These are phyloP conservation scores for Ophiostoma populinum DNA, from an alignment of 2,329 filamentous ascomycete species.

Conservation along the genomic window DNA sequence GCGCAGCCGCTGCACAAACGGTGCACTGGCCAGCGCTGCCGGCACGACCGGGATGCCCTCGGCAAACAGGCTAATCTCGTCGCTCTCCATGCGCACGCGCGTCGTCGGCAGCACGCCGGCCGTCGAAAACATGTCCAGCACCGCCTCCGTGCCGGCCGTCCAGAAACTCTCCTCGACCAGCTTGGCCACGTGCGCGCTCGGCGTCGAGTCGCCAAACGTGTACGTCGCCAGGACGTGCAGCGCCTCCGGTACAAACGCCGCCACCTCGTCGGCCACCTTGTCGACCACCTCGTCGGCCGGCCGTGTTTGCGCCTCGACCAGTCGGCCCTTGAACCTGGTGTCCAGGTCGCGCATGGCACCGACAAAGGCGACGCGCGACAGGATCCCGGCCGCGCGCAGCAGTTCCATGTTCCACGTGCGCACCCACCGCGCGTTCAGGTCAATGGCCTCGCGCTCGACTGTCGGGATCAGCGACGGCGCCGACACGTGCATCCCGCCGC, in stretches of 20 bases:
- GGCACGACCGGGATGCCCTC: constrained; percentile 78
- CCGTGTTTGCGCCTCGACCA: constrained; percentile 13
- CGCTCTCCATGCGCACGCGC: constrained; percentile 57
- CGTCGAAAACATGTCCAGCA: constrained; percentile 77
- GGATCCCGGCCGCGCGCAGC: constrained; percentile 75
- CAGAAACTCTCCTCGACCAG: constrained; percentile 92
- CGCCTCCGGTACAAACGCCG: constrained; percentile 57
- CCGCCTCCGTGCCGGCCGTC: constrained; percentile 69
- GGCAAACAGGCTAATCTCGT: constrained; percentile 55
- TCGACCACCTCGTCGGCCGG: constrained; percentile 40
- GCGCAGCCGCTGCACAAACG: constrained; percentile 63
- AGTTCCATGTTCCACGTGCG: constrained; percentile 92
- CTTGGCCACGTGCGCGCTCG: constrained; percentile 64
- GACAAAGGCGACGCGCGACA: constrained; percentile 72
- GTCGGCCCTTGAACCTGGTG: constrained; percentile 34
- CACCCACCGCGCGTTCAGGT: constrained; percentile 89
- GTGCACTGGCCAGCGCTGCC: constrained; percentile 51
- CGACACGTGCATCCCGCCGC: constrained; percentile 82
- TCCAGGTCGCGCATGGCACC: constrained; percentile 72
- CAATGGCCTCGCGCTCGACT: constrained; percentile 90
- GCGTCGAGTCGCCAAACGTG: constrained; percentile 77
- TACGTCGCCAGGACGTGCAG: constrained; percentile 76
- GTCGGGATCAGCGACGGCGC: constrained; percentile 94
- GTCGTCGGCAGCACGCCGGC: constrained; percentile 73
- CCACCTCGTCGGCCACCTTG: constrained; percentile 37